These are phyloP conservation scores for Cardiospermum halicacabum DNA, from an alignment of 345 rosid genomes.

Conservation along the genomic window DNA sequence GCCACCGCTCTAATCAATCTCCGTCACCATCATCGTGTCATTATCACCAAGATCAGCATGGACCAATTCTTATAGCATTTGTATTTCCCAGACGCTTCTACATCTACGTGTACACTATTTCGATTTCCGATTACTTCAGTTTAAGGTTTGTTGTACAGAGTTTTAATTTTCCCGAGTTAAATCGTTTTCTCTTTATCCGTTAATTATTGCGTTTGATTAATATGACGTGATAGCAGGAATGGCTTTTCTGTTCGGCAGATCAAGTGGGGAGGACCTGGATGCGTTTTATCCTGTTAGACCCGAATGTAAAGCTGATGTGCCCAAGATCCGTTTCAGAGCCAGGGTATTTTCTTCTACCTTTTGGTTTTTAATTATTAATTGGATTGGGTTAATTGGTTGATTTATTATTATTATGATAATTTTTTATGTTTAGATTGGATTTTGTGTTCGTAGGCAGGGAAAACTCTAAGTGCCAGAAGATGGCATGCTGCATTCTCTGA, in stretches of 20 bases:
- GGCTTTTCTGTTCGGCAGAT: slow-evolving; percentile 29
- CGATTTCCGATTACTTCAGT: background rate
- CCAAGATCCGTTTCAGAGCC: slow-evolving; percentile 68
- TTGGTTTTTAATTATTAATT: background rate
- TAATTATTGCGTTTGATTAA: slow-evolving; percentile 1
- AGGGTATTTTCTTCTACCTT: slow-evolving; percentile 32
- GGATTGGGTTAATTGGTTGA: background rate
- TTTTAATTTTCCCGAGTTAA: background rate
- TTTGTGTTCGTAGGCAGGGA: slow-evolving; percentile 56
- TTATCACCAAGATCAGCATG: background rate
- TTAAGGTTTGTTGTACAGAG: background rate
- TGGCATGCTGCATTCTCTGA: slow-evolving; percentile 86
- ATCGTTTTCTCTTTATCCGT: background rate
- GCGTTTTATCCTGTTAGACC: slow-evolving; percentile 71
- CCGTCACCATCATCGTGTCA: background rate
- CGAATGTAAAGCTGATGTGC: slow-evolving; percentile 60
- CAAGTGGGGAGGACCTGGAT: slow-evolving; percentile 59
- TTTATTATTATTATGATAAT: background rate
- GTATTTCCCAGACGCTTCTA: background rate
- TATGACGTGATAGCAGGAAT: slow-evolving; percentile 25
- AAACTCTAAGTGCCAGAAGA: slow-evolving; percentile 83
- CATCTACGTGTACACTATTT: background rate
- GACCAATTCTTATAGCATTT: background rate
- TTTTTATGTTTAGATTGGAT: background rate
- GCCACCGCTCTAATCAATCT: background rate